Conservation (phyloP, 2,329 filamentous ascomycete genomes). For the Fonsecaea erecta region DNA sequence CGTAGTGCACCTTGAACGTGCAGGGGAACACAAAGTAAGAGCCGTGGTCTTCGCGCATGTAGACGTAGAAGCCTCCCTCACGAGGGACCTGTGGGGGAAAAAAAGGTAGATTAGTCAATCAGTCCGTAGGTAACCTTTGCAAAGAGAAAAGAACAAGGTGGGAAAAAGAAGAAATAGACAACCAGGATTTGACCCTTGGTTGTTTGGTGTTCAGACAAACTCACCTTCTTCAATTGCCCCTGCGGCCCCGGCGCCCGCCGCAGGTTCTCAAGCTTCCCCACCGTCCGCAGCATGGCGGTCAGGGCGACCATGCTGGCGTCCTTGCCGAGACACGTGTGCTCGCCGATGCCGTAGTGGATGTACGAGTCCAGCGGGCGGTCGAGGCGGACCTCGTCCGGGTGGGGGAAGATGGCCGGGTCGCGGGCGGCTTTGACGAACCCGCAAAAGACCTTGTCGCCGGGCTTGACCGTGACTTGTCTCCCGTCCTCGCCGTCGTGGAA, state of each 20-base stretch:
- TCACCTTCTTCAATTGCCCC: slow-evolving; percentile 67
- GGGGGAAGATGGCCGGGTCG: slow-evolving; percentile 64
- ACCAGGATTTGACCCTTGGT: no score
- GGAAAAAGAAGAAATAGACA: no score
- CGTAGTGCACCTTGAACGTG: slow-evolving; percentile 53
- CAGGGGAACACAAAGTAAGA: slow-evolving; percentile 58
- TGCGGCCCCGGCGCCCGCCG: slow-evolving; percentile 66
- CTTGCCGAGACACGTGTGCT: slow-evolving; percentile 66
- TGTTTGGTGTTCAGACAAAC: no score
- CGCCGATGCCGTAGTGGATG: slow-evolving; percentile 66
- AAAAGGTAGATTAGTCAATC: neutral
- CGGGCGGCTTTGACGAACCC: slow-evolving; percentile 64
- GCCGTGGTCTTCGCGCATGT: slow-evolving; percentile 70
- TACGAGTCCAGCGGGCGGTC: slow-evolving; percentile 68
- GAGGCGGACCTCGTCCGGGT: slow-evolving; percentile 65
- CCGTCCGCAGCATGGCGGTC: slow-evolving; percentile 68
- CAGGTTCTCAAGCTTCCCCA: slow-evolving; percentile 66
- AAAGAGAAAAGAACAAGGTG: no score
- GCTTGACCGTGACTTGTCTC: slow-evolving; percentile 55
- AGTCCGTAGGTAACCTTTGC: no score
- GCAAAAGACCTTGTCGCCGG: slow-evolving; percentile 66
- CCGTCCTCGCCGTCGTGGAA: slow-evolving; percentile 58
- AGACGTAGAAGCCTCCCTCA: slow-evolving; percentile 61
- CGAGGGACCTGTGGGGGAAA: slow-evolving; percentile 49
- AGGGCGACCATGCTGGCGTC: slow-evolving; percentile 66